These are phyloP conservation scores for Penicillium glabrum DNA, from an alignment of 2,329 filamentous ascomycete species.

Conservation along the genomic window DNA sequence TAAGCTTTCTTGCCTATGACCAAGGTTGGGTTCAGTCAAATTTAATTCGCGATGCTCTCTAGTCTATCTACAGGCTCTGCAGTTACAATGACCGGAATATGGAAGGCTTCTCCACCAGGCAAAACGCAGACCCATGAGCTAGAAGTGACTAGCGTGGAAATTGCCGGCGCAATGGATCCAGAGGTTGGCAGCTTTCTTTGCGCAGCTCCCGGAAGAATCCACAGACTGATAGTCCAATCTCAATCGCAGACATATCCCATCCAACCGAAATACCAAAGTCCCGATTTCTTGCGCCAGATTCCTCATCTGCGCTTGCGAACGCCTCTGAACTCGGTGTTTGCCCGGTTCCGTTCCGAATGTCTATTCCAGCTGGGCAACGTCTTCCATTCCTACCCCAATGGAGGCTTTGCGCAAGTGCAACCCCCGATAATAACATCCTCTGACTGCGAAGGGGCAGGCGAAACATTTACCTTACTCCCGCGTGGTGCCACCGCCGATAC, in stretches of 20 bases:
- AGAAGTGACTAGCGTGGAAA: conserved; percentile 65
- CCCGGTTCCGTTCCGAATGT: conserved; percentile 79
- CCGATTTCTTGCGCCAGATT: conserved; percentile 83
- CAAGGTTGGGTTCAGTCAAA: neutral
- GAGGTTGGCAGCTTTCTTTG: conserved; percentile 57
- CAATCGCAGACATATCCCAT: conserved; percentile 74
- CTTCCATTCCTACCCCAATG: conserved; percentile 64
- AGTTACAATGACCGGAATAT: conserved; percentile 73
- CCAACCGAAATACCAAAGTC: conserved; percentile 92
- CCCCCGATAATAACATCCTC: conserved; percentile 94
- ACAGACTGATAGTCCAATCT: conserved; percentile 8
- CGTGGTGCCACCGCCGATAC: conserved; percentile 33
- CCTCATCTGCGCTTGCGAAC: conserved; percentile 84
- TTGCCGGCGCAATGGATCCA: conserved; percentile 77
- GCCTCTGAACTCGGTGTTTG: conserved; percentile 74
- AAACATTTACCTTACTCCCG: conserved; percentile 75
- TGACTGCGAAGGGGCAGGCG: conserved; percentile 93
- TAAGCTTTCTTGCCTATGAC: conserved; percentile 46
- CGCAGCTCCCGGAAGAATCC: neutral
- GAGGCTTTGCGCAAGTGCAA: conserved; percentile 69
- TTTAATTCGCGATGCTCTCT: conserved; percentile 26
- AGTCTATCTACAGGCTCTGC: conserved; percentile 82
- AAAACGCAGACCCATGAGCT: conserved; percentile 77
- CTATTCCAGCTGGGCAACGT: conserved; percentile 72
- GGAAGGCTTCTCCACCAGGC: conserved; percentile 67